Conservation (phyloP, 208 protist genomes). For the Leishmania tropica region DNA sequence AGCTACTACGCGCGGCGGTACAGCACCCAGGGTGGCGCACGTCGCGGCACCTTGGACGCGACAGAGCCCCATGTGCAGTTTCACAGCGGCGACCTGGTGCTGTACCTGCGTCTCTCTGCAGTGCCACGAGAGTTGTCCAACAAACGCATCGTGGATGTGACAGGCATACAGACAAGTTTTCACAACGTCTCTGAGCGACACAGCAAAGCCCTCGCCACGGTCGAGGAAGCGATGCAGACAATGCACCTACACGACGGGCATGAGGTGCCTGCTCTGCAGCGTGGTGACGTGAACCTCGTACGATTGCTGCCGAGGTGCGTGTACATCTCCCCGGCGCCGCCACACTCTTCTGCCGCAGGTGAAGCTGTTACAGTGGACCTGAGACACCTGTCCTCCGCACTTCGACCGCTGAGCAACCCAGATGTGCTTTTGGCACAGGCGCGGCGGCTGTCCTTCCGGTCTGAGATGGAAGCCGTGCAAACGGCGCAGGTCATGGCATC, state of each 20-base stretch:
- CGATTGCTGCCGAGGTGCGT: slow-evolving; percentile 52
- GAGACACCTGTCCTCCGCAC: slow-evolving; percentile 5
- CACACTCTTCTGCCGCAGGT: background rate
- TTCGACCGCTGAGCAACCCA: slow-evolving; percentile 52
- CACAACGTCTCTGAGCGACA: slow-evolving; percentile 50
- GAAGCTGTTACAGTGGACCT: slow-evolving; percentile 5
- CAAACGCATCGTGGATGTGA: slow-evolving; percentile 70
- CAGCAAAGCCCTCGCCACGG: slow-evolving; percentile 26
- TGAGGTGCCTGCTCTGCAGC: slow-evolving; percentile 72
- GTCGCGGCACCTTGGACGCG: background rate
- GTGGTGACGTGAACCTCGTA: slow-evolving; percentile 61
- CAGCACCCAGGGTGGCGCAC: background rate
- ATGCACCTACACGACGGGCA: slow-evolving; percentile 87
- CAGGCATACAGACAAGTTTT: slow-evolving; percentile 72
- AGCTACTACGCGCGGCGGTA: slow-evolving; percentile 77
- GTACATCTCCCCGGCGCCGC: slow-evolving; percentile 22
- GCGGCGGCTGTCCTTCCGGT: slow-evolving; percentile 42
- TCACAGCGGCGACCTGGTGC: slow-evolving; percentile 43
- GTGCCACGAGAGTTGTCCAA: slow-evolving; percentile 42
- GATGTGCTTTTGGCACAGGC: slow-evolving; percentile 30
- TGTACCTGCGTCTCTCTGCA: slow-evolving; percentile 32
- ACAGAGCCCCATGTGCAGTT: slow-evolving; percentile 8
- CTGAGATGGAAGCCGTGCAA: slow-evolving; percentile 62
- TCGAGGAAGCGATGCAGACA: slow-evolving; percentile 63
- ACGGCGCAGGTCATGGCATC: slow-evolving; percentile 62